These are phyloP conservation scores for Ploettnerulaceae sp. DNA, from an alignment of 2,329 filamentous ascomycete genomes.

Conservation along the genomic window DNA sequence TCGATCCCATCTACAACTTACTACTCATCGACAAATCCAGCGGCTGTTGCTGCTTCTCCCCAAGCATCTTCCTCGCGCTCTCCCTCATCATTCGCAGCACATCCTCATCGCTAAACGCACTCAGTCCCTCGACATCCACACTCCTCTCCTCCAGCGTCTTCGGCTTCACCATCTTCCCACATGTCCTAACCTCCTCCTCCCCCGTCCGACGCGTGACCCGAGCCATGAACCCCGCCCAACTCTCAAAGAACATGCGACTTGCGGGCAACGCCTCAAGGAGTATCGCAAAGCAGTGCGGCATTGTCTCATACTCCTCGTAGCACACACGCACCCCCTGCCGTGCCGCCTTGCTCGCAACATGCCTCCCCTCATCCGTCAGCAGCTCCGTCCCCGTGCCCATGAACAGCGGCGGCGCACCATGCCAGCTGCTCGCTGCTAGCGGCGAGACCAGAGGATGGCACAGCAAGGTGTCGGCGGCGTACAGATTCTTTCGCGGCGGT, in stretches of 20 bases:
- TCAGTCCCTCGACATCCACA: constrained; percentile 42
- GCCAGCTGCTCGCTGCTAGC: constrained; percentile 55
- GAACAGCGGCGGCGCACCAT: constrained; percentile 59
- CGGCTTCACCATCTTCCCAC: constrained; percentile 44
- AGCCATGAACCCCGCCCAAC: constrained; percentile 56
- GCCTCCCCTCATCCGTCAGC: constrained; percentile 61
- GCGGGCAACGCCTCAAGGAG: constrained; percentile 46
- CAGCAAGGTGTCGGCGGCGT: constrained; percentile 49
- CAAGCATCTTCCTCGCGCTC: constrained; percentile 27
- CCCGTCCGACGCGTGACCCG: constrained; percentile 34
- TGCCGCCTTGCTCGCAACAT: constrained; percentile 52
- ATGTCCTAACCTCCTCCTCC: constrained; percentile 29
- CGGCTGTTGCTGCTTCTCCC: constrained; percentile 24
- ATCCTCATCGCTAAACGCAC: constrained; percentile 41
- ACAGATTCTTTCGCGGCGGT: constrained; percentile 50
- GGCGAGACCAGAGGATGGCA: constrained; percentile 66
- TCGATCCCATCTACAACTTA: neutral
- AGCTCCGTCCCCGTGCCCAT: constrained; percentile 67
- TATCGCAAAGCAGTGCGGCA: constrained; percentile 71
- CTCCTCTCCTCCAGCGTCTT: constrained; percentile 46
- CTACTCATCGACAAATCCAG: constrained; percentile 33
- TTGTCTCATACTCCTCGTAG: constrained; percentile 71
- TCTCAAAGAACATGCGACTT: constrained; percentile 47
- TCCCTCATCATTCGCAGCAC: constrained; percentile 38
- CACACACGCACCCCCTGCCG: constrained; percentile 55